phyloP scores from a whole-genome alignment of 2,329 filamentous ascomycete species.

The Aspergillus calidoustus region DNA sequence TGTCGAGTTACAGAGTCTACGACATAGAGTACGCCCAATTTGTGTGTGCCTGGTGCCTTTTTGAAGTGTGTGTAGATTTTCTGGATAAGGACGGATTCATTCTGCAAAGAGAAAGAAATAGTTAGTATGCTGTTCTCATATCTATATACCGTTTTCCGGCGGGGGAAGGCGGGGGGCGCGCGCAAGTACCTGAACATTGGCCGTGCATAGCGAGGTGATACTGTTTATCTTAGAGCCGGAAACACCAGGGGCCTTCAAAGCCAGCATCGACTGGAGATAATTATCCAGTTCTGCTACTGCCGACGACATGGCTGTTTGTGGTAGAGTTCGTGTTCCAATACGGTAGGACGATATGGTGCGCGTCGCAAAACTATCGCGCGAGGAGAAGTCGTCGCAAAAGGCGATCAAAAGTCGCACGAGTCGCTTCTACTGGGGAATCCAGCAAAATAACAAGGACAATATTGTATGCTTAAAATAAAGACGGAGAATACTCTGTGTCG shows the following conservation, averaged over 20 bases:
- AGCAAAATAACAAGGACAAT: slow-evolving; percentile 24
- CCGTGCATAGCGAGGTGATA: slow-evolving; percentile 84
- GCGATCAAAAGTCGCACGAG: slow-evolving; percentile 22
- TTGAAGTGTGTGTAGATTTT: slow-evolving; percentile 98
- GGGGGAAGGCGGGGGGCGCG: slow-evolving; percentile 1
- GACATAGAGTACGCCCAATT: slow-evolving; percentile 98
- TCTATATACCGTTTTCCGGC: too few species aligned
- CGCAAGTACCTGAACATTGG: slow-evolving; percentile 78
- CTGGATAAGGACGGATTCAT: slow-evolving; percentile 91
- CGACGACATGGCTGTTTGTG: slow-evolving; percentile 66
- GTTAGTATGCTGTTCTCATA: slow-evolving; percentile 29
- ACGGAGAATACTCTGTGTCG: slow-evolving; percentile 16
- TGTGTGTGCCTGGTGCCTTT: slow-evolving; percentile 91
- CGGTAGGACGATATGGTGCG: slow-evolving; percentile 14
- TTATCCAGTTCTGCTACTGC: slow-evolving; percentile 89
- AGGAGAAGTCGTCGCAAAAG: slow-evolving; percentile 15
- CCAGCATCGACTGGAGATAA: slow-evolving; percentile 88
- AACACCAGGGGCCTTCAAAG: slow-evolving; percentile 89
- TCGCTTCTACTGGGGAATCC: slow-evolving; percentile 34
- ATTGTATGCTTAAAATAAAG: slow-evolving; percentile 24
- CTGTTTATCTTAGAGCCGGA: slow-evolving; percentile 88
- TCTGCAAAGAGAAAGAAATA: slow-evolving; percentile 58
- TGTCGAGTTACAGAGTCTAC: slow-evolving; percentile 99
- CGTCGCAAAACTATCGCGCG: slow-evolving; percentile 25
- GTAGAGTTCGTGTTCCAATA: slow-evolving; percentile 19